Evolutionary conservation across 768 basidiomycete genomes (phyloP), one percentile per base, ranked within the genome.

Genomic region (Trichaptum fuscoviolaceum): DNA sequence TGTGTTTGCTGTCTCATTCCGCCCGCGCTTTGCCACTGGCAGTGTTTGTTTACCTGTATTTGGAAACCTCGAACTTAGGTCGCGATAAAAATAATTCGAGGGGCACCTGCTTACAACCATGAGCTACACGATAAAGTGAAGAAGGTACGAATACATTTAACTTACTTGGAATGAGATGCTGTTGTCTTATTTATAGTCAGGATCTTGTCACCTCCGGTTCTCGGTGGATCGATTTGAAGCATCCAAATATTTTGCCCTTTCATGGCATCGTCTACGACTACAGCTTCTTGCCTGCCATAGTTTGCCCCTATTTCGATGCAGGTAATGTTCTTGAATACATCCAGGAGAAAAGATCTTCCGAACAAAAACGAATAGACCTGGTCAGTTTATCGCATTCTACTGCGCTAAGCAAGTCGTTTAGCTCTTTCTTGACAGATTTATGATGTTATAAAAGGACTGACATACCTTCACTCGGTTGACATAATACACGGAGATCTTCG

Each of bases 301-400:
- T 77, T 15, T 67, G 73, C 26, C 65, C 69, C 1, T 75, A 66
- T 58, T 74, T 71, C 58, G 20, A 62, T 12, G 64, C 72, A 3
- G 74, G 75, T 0, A 75, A 71, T 64, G 69, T 77, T 24, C 64
- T 71, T 1, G 30, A 69, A 7, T 74, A 74, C 64, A 61, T 74
- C 7, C 63, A 12, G 24, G 52, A 42, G 34, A 26, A 1, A 52
- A 69, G 26, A 58, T 64, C 27, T 30, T 61, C 30, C 7, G n/a
- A 60, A 24, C 66, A 63, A 26, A 26, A 58, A 36, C 20, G 65
- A 62, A 24, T n/a, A 58, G 23, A 30, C 23, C 57, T 63, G 62
- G 63, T 61, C n/a, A 15, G 63, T 64, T 20, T 17, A 7, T 58
- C 25, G 30, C 25, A 18, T 7, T 8, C 20, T 18, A 57, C 35